Base-by-base conservation (phyloP, 2,329 filamentous ascomycete species). In the Byssochlamys sp. region DNA sequence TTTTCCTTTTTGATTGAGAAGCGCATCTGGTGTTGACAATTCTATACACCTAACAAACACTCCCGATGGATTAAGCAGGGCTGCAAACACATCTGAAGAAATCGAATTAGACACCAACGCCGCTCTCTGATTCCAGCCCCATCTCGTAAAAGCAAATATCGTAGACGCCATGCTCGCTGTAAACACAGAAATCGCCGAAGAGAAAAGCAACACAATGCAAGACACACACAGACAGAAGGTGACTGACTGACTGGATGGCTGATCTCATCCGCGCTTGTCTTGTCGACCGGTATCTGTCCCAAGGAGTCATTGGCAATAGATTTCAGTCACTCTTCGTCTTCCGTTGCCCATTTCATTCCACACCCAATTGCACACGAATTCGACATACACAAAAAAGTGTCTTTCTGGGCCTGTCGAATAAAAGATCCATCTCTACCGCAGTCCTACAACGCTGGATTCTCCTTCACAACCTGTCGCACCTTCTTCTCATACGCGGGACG, bases 401-500 rank as follows among this genome's bases (percentile, higher is more conserved):
- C 54, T 28, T 24, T 50, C n/a, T 27, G 45, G 14, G 14, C 14
- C 48, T 56, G 24, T n/a, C 10, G 4, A 7, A 31, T 10, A n/a
- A 14, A 7, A 24, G 19, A 45, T 45, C 9, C n/a, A 14, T 39
- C 52, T 10, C 27, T 27, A 50, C 33, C n/a, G 9, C 33, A 19
- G 52, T n/a, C 29, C 33, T 75, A 90, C 55, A 87, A 87, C 53
- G 89, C 86, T 12, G 89, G 90, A 73, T 97, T 96, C 63, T 96
- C 91, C 66, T 84, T 87, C 58, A 99, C 94, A 24, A 96, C 86
- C 59, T 89, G 85, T 69, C 84, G 86, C 61, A 99, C 86, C 62
- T 91, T 88, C 73, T 86, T 88, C 76, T 97, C 91, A 69, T 99
- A 99, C 58, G 92, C 91, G 19, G 75, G 76, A 50, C 85, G 82